phyloP scores from a whole-genome alignment of 257 asterid species.

The Solanum sitiens region DNA sequence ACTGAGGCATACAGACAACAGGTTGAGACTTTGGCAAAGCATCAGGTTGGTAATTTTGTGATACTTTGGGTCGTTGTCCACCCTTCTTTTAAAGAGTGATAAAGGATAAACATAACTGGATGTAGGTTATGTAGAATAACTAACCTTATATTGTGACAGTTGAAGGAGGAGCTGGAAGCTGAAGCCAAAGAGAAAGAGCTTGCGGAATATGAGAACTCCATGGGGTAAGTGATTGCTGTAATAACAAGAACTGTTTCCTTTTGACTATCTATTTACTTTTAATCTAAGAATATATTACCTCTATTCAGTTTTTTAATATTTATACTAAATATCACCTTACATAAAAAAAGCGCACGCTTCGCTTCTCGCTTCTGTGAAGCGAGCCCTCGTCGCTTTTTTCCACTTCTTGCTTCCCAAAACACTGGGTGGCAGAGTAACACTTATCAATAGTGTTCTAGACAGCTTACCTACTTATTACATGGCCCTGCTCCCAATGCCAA shows the following conservation, averaged over 20 bases:
- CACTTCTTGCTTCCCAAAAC: too few species aligned
- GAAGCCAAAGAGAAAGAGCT: conserved; percentile 91
- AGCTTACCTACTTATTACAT: background rate
- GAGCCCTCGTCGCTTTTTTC: too few species aligned
- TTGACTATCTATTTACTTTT: too few species aligned
- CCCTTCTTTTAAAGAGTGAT: background rate
- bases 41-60: conserved; percentile 46
- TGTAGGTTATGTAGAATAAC: background rate
- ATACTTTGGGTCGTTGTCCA: background rate
- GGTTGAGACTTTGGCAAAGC: conserved; percentile 85
- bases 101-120: background rate
- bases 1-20: conserved; percentile 89
- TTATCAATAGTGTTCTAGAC: background rate
- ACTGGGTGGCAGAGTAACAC: background rate
- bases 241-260: background rate
- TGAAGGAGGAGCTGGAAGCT: conserved; percentile 75
- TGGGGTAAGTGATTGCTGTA: conserved; percentile 27
- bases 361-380: too few species aligned
- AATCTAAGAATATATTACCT: too few species aligned
- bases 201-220: conserved; percentile 53
- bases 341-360: too few species aligned
- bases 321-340: too few species aligned
- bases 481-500: background rate
- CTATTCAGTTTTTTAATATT: too few species aligned
- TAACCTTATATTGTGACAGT: conserved; percentile 27